These are phyloP conservation scores for Aschersonia sp. DNA, from an alignment of 2,329 filamentous ascomycete genomes.

Conservation along the genomic window DNA sequence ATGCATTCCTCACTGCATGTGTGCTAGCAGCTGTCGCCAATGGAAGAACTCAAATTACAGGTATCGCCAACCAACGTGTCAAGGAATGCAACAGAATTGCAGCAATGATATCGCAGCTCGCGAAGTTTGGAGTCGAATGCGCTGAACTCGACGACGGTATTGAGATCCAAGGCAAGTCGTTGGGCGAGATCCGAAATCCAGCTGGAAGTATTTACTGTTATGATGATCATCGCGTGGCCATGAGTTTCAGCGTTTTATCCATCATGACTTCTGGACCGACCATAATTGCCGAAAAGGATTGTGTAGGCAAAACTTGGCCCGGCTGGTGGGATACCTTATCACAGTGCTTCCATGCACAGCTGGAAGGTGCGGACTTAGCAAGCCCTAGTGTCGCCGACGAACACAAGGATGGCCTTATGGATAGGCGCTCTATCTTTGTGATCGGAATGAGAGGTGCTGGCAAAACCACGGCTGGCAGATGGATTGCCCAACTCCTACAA, in stretches of 20 bases:
- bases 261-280: slow-evolving; percentile 56
- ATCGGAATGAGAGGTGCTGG: slow-evolving; percentile 96
- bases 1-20: slow-evolving; percentile 91
- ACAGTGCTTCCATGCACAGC: slow-evolving; percentile 57
- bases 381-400: slow-evolving; percentile 6
- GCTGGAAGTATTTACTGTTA: slow-evolving; percentile 73
- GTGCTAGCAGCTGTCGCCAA: slow-evolving; percentile 81
- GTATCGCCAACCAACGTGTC: slow-evolving; percentile 93
- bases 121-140: slow-evolving; percentile 81
- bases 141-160: slow-evolving; percentile 92
- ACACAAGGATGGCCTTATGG: slow-evolving; percentile 1
- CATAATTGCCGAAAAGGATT: slow-evolving; percentile 77
- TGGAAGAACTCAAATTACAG: slow-evolving; percentile 72
- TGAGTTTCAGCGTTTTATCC: slow-evolving; percentile 91
- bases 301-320: slow-evolving; percentile 94
- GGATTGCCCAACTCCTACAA: slow-evolving; percentile 63
- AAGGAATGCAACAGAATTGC: slow-evolving; percentile 96
- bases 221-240: slow-evolving; percentile 93
- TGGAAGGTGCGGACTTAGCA: slow-evolving; percentile 57
- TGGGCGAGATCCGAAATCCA: slow-evolving; percentile 35
- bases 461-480: slow-evolving; percentile 84
- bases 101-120: slow-evolving; percentile 89
- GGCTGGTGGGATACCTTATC: slow-evolving; percentile 93
- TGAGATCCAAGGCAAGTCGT: slow-evolving; percentile 43
- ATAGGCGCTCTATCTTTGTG: slow-evolving; percentile 66